Conservation (phyloP, 129 eudicot genomes). For the Solidago caesia region DNA sequence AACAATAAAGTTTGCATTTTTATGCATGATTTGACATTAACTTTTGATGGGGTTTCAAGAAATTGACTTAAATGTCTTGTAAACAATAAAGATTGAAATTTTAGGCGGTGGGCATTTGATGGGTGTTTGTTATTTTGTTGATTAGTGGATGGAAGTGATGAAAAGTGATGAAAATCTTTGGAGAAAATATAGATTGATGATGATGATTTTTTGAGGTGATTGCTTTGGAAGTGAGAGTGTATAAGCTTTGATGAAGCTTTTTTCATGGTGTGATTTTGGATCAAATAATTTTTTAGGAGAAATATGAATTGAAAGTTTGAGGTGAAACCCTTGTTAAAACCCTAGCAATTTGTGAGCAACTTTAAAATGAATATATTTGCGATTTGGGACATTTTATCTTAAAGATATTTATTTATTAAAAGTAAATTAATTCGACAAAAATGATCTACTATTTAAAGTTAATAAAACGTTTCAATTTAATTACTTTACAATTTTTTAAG, state of each 20-base stretch:
- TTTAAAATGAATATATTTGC: no score
- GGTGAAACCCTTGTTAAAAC: constrained; percentile 27
- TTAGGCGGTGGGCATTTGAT: constrained; percentile 37
- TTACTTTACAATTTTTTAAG: no score
- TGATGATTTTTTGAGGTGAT: no score
- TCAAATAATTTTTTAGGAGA: not conserved
- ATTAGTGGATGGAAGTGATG: constrained; percentile 25
- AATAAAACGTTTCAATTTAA: no score
- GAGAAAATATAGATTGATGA: constrained; percentile 32
- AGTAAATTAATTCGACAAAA: no score
- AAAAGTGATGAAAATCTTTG: constrained; percentile 26
- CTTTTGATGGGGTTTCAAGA: constrained; percentile 28
- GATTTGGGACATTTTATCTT: no score
- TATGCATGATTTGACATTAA: constrained; percentile 40
- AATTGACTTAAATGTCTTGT: constrained; percentile 27
- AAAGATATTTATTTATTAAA: no score
- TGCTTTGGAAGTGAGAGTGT: no score
- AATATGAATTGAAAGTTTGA: not conserved
- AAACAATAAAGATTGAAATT: constrained; percentile 25
- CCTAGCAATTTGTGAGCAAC: constrained; percentile 14
- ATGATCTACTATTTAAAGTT: no score
- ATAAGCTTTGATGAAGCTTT: constrained; percentile 54
- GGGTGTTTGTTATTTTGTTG: constrained; percentile 22
- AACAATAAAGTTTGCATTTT: constrained; percentile 29
- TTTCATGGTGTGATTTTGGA: constrained; percentile 53